Base-by-base conservation (phyloP, 2,329 filamentous ascomycete species). In the Zymoseptoria ardabiliae region DNA sequence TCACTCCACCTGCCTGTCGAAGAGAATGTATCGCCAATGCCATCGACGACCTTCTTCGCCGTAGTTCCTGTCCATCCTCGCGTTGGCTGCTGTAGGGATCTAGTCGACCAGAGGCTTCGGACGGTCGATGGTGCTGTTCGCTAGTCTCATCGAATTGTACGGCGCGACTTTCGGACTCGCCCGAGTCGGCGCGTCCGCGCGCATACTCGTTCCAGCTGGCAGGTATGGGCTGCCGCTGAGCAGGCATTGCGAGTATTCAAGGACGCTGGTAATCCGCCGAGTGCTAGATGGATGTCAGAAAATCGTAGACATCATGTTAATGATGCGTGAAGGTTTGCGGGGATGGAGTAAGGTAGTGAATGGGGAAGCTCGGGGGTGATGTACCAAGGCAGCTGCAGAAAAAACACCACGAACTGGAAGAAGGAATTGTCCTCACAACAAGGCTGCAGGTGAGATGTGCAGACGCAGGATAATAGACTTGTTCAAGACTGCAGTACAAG, bases 1-100 rank as follows among this genome's bases (percentile, higher is more conserved):
- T 97, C 62, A 92, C 88, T 55, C 93, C 93, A 64, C 93, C 94
- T 53, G 90, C 87, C 61, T 96, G 86, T 65, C 89, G 68, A 20
- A 79, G 62, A 6, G 79, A 75, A 53, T 76, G 74, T 57, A 83
- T 71, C 54, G 81, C 79, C 70, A 81, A 75, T 8, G 76, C 76
- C 66, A 80, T 75, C 7, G 78, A 80, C 22, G 79, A 81, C 69
- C 76, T 70, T 56, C 76, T 69, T 41, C 71, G 63, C 28, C 76
- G 70, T 54, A 79, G 57, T n/a, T 71, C 53, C 13, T 50, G 62
- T 13, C 61, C 59, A 25, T 62, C 61, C 17, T 60, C 58, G 7
- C 57, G 59, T 51, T 61, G 61, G 30, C 60, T 58, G 20, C 62
- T 59, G n/a, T 63, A 64, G 13, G 64, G 63, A 10, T 55, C 61